Evolutionary conservation across 257 asterid genomes (phyloP).

Genomic region (Salvia hispanica): DNA sequence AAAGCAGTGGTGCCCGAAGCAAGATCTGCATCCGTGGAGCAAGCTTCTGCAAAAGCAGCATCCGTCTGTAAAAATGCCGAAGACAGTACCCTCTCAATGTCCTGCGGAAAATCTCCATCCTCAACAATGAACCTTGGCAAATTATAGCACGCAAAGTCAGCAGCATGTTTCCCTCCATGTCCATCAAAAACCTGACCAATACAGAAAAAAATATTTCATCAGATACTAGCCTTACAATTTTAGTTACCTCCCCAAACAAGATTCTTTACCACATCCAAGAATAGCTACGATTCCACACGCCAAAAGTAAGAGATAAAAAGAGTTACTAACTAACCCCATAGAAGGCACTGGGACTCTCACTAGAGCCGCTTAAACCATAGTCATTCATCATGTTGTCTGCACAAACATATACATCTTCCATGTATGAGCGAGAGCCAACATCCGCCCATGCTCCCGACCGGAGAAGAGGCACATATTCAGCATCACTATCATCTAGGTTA

Average conservation of each 20-base stretch:
- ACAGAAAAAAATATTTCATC: neutral
- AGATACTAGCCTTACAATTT: too few relatives aligned
- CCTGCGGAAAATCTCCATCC: conserved; percentile 71
- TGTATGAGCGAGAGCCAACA: conserved; percentile 73
- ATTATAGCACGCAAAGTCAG: conserved; percentile 85
- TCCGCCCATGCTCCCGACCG: conserved; percentile 96
- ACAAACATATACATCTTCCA: conserved; percentile 86
- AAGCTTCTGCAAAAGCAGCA: conserved; percentile 89
- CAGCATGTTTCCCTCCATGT: conserved; percentile 98
- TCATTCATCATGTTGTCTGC: conserved; percentile 64
- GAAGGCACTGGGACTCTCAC: conserved; percentile 62
- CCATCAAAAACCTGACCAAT: conserved; percentile 85
- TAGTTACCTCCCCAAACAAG: neutral
- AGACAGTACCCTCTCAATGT: conserved; percentile 68
- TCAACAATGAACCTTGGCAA: conserved; percentile 76
- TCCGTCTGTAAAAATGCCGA: conserved; percentile 89
- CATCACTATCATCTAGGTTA: conserved; percentile 42
- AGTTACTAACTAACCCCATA: conserved; percentile 55
- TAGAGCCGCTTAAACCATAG: conserved; percentile 42
- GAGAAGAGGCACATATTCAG: conserved; percentile 56
- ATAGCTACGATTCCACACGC: neutral
- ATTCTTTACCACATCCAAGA: neutral
- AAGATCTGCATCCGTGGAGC: conserved; percentile 73
- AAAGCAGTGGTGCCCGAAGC: conserved; percentile 99
- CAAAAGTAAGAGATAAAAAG: neutral